Percentiles rank a stretch among this genome's conserved stretches.
Conservation (phyloP, 169 alveolate genomes). For the Eimeria sp. region DNA sequence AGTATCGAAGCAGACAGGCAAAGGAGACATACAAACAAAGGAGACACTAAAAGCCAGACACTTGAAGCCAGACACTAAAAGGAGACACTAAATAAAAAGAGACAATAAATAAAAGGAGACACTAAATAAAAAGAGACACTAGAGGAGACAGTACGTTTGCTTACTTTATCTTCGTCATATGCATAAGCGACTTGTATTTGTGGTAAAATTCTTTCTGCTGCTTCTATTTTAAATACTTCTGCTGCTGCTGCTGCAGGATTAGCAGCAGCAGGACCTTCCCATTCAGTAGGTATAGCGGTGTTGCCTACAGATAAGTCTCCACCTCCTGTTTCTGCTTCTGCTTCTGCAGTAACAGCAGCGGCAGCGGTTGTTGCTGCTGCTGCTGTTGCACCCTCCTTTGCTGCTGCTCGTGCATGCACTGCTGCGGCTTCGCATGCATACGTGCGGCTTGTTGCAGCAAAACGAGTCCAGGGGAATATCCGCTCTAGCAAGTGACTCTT, state of each 20-base stretch:
- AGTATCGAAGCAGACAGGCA: neutral
- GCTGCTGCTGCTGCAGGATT: slow-evolving; percentile 74
- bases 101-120: neutral
- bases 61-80: neutral
- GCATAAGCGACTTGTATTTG: slow-evolving; percentile 75
- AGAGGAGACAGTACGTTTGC: neutral
- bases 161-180: slow-evolving; percentile 72
- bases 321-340: neutral
- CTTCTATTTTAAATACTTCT: slow-evolving; percentile 69
- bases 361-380: slow-evolving; percentile 64
- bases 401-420: neutral
- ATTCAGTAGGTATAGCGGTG: slow-evolving; percentile 57
- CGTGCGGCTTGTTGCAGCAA: slow-evolving; percentile 75
- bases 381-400: slow-evolving; percentile 24
- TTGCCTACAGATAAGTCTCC: slow-evolving; percentile 17
- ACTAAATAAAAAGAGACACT: neutral
- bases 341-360: slow-evolving; percentile 43
- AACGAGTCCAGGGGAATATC: slow-evolving; percentile 80
- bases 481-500: slow-evolving; percentile 81
- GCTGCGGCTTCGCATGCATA: slow-evolving; percentile 69
- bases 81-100: neutral
- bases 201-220: slow-evolving; percentile 65
- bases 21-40: neutral
- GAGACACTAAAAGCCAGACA: neutral
- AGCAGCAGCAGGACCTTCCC: slow-evolving; percentile 73